Conservation (phyloP, 2,329 filamentous ascomycete species). For the Diaporthe amygdali region DNA sequence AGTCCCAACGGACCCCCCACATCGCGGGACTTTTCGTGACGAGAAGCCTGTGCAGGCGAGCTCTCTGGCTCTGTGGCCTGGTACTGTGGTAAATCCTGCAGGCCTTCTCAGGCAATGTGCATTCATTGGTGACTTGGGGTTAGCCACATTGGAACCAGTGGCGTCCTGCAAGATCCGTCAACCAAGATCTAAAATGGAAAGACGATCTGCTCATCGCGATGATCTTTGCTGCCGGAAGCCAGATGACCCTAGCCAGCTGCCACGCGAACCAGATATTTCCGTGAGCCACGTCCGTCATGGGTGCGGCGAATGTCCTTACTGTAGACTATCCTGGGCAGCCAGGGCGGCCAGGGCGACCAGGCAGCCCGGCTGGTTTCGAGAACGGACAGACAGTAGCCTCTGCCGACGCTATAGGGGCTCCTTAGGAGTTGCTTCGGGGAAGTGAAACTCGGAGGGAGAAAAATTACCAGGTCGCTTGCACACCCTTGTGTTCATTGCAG, state of each 20-base stretch:
- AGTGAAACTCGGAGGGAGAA: neutral
- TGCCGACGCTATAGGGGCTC: neutral
- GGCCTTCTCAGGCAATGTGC: neutral
- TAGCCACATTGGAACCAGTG: constrained; percentile 2
- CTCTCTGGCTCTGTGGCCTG: neutral
- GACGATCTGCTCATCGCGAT: constrained; percentile 22
- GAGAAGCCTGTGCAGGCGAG: neutral
- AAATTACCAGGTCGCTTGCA: neutral
- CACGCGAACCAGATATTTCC: constrained; percentile 18
- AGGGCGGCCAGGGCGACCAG: neutral
- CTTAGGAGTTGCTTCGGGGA: neutral
- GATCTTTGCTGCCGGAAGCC: neutral
- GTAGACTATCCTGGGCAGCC: neutral
- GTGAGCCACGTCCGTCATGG: neutral
- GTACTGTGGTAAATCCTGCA: neutral
- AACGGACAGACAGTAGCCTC: neutral
- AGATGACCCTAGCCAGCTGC: neutral
- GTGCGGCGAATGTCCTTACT: neutral
- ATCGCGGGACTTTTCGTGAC: neutral
- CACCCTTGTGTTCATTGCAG: neutral
- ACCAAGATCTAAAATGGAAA: constrained; percentile 12
- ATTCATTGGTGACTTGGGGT: neutral
- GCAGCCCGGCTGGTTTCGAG: neutral
- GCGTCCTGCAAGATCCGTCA: neutral
- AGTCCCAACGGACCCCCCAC: no score